These are phyloP conservation scores for Skeletonema marinoi DNA, from an alignment of 108 stramenopile genomes.

Conservation along the genomic window DNA sequence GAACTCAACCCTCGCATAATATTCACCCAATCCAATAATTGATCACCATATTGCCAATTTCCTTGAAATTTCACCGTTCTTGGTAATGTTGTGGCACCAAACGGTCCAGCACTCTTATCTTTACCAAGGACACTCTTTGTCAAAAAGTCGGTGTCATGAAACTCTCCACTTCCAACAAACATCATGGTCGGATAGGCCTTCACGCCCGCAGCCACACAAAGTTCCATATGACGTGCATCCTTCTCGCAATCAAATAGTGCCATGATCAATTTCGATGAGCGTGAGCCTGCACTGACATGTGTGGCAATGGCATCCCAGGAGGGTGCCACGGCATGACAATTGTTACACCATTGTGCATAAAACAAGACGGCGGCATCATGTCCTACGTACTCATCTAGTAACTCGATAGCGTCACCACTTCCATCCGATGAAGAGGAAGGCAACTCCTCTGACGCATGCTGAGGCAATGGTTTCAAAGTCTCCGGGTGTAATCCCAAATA, in stretches of 20 bases:
- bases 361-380: slow-evolving; percentile 85
- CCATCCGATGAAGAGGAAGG: slow-evolving; percentile 3
- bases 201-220: slow-evolving; percentile 60
- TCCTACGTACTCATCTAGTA: slow-evolving; percentile 45
- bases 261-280: slow-evolving; percentile 63
- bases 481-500: slow-evolving; percentile 65
- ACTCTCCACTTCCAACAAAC: slow-evolving; percentile 72
- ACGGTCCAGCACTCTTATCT: slow-evolving; percentile 48
- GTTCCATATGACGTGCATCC: slow-evolving; percentile 45
- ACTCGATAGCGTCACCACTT: not conserved
- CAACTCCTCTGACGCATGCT: not conserved
- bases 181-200: slow-evolving; percentile 75
- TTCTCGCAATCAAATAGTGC: slow-evolving; percentile 82
- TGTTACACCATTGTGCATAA: slow-evolving; percentile 75
- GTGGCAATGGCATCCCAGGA: slow-evolving; percentile 72
- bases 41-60: slow-evolving; percentile 73
- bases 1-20: slow-evolving; percentile 72
- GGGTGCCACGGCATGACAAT: slow-evolving; percentile 75
- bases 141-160: slow-evolving; percentile 61
- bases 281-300: slow-evolving; percentile 61
- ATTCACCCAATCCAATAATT: slow-evolving; percentile 80
- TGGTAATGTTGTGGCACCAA: slow-evolving; percentile 51
- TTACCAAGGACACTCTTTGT: slow-evolving; percentile 46
- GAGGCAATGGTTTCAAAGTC: slow-evolving; percentile 42
- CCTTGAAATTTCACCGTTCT: slow-evolving; percentile 74